phyloP scores from a whole-genome alignment of 202 grass and related monocot genomes.

The Musa balbisiana region DNA sequence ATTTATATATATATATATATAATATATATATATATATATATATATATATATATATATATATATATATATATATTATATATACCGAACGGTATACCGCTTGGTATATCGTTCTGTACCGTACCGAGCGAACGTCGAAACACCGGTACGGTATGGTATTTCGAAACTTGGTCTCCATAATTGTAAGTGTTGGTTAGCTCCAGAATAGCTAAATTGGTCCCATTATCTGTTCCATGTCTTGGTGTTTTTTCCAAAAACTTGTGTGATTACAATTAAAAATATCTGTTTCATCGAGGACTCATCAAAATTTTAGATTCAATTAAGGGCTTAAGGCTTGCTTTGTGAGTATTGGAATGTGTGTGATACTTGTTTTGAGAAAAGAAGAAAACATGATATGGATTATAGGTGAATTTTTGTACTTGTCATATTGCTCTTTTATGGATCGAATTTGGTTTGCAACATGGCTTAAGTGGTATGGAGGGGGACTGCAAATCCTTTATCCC shows the following conservation, averaged over 20 bases:
- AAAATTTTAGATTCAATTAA: background rate
- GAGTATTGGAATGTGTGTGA: background rate
- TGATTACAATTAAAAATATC: background rate
- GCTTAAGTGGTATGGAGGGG: no score
- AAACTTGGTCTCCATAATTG: no score
- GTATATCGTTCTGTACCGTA: no score
- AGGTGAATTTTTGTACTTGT: background rate
- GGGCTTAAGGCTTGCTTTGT: background rate
- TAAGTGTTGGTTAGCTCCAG: background rate
- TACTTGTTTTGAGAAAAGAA: background rate
- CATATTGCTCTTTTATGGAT: background rate
- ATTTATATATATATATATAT: no score
- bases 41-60: no score
- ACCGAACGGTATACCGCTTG: no score
- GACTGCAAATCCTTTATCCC: no score
- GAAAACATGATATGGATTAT: background rate
- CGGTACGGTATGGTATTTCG: no score
- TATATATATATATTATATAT: no score
- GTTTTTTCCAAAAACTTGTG: background rate
- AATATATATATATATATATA: no score
- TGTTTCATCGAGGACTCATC: background rate
- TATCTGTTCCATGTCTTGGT: background rate
- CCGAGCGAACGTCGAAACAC: no score
- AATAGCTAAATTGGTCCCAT: background rate
- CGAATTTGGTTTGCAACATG: no score